A percentile compares a stretch with the other conserved stretches of the same genome.
Conservation (phyloP, 2,329 filamentous ascomycete genomes). For the Xylariaceae sp. region DNA sequence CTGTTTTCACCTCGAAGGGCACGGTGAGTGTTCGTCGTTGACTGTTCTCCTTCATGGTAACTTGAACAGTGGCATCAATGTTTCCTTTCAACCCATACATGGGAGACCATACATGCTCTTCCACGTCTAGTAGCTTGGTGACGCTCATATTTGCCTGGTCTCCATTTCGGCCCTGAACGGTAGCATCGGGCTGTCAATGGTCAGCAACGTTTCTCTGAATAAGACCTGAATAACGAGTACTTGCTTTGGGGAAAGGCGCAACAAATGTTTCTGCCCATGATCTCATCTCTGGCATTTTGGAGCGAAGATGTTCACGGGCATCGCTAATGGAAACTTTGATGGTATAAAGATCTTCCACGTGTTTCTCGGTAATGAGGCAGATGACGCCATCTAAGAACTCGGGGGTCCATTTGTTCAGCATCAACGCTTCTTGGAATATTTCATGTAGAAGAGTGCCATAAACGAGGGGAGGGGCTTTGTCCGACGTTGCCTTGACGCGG, state of each 20-base stretch:
- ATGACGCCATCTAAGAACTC: slow-evolving; percentile 66
- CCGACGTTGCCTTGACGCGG: slow-evolving; percentile 85
- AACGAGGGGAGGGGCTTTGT: slow-evolving; percentile 75
- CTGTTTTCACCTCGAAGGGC: slow-evolving; percentile 94
- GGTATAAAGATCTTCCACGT: slow-evolving; percentile 86
- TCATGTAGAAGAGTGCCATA: slow-evolving; percentile 95
- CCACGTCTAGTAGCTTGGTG: slow-evolving; percentile 90
- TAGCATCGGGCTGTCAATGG: slow-evolving; percentile 56
- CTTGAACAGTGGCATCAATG: slow-evolving; percentile 93
- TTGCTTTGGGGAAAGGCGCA: slow-evolving; percentile 64
- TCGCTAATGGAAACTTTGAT: slow-evolving; percentile 73
- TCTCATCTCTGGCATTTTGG: slow-evolving; percentile 78
- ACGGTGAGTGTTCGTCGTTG: slow-evolving; percentile 71
- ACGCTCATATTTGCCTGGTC: slow-evolving; percentile 78
- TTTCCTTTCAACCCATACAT: slow-evolving; percentile 98
- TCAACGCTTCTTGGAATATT: slow-evolving; percentile 87
- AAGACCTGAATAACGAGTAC: slow-evolving; percentile 14
- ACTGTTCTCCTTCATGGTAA: slow-evolving; percentile 71
- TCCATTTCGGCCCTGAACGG: slow-evolving; percentile 77
- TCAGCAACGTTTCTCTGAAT: slow-evolving; percentile 29
- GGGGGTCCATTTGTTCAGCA: slow-evolving; percentile 76
- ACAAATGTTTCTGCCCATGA: slow-evolving; percentile 84
- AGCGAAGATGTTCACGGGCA: slow-evolving; percentile 75
- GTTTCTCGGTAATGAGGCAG: slow-evolving; percentile 65
- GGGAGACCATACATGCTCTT: slow-evolving; percentile 97